These are phyloP conservation scores for Cutaneotrichosporon cavernicola DNA, from an alignment of 1,284 basidiomycete species.

Conservation along the genomic window DNA sequence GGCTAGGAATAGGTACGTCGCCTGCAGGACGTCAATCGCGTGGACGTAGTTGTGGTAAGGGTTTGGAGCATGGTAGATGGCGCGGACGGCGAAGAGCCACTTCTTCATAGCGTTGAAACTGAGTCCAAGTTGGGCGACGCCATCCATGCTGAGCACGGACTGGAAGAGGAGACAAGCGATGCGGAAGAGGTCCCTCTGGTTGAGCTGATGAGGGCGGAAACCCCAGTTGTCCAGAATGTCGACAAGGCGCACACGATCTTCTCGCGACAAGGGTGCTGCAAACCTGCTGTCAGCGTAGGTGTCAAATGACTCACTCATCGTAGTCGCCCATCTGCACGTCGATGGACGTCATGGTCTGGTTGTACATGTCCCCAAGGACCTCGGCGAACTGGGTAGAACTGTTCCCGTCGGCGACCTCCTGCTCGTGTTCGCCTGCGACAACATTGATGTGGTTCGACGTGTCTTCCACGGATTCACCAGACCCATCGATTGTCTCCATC, in stretches of 20 bases:
- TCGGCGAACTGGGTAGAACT: conserved; percentile 65
- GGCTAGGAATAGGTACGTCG: conserved; percentile 77
- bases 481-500: conserved; percentile 14
- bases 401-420: conserved; percentile 55
- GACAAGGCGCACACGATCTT: conserved; percentile 58
- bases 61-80: conserved; percentile 82
- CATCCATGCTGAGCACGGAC: conserved; percentile 59
- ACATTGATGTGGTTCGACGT: conserved; percentile 14
- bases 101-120: conserved; percentile 62
- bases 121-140: conserved; percentile 67
- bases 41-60: conserved; percentile 96
- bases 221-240: conserved; percentile 71
- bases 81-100: conserved; percentile 75
- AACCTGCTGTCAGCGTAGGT: conserved; percentile 34
- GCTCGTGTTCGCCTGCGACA: conserved; percentile 25
- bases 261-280: conserved; percentile 45
- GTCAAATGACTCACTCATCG: conserved; percentile 36
- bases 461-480: background rate
- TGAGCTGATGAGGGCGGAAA: conserved; percentile 79
- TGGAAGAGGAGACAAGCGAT: conserved; percentile 74
- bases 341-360: conserved; percentile 69
- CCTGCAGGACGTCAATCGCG: conserved; percentile 90
- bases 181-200: conserved; percentile 73
- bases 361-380: conserved; percentile 75
- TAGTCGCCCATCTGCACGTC: conserved; percentile 57